phyloP scores from a whole-genome alignment of 768 basidiomycete species.

The Naganishia randhawae region DNA sequence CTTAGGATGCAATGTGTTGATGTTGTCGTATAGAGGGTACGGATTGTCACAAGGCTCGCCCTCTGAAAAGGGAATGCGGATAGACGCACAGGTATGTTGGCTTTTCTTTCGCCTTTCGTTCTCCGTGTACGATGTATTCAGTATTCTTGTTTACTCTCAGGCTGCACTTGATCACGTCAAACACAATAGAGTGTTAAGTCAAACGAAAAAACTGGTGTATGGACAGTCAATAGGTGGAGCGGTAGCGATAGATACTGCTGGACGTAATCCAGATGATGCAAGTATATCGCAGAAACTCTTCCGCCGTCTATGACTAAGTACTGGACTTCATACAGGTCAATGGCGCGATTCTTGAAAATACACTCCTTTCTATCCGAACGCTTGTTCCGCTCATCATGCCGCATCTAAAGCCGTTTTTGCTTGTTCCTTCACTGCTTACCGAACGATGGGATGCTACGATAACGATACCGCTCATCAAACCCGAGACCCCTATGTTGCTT shows the following conservation, averaged over 20 bases:
- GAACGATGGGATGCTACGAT: conserved; percentile 79
- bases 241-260: conserved; percentile 81
- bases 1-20: conserved; percentile 87
- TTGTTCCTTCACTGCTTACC: conserved; percentile 65
- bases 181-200: conserved; percentile 62
- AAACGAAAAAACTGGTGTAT: conserved; percentile 63
- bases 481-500: conserved; percentile 66
- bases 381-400: conserved; percentile 80
- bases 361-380: conserved; percentile 76
- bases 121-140: neutral
- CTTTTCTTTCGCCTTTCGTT: neutral
- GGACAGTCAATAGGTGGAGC: conserved; percentile 67
- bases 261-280: conserved; percentile 68
- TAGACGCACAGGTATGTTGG: conserved; percentile 72
- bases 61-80: conserved; percentile 75
- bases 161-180: conserved; percentile 66
- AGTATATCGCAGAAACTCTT: conserved; percentile 31
- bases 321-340: conserved; percentile 56
- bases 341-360: conserved; percentile 86
- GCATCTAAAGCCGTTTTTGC: conserved; percentile 65
- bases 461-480: conserved; percentile 56
- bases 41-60: conserved; percentile 82
- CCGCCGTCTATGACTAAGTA: neutral
- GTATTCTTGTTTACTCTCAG: conserved; percentile 31
- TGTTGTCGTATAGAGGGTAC: conserved; percentile 95